phyloP scores from a whole-genome alignment of 129 eudicot species.

The Cynara cardunculus region DNA sequence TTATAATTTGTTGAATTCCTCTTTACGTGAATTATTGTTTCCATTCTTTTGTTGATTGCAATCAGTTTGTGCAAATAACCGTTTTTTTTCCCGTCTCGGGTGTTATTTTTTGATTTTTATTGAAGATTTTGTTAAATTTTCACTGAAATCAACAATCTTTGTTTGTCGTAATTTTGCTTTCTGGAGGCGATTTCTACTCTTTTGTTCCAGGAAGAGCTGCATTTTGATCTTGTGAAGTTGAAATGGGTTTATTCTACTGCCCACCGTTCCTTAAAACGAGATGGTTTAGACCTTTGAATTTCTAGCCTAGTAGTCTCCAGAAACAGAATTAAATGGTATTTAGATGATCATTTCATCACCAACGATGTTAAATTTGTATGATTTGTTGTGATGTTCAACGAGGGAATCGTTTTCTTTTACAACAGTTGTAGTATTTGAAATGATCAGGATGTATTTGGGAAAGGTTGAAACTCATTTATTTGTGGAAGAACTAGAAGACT shows the following conservation, averaged over 20 bases:
- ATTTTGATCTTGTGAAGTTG: constrained; percentile 1
- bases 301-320: neutral
- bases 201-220: neutral
- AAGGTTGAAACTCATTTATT: neutral
- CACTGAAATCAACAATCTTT: neutral
- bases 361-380: neutral
- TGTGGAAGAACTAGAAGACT: neutral
- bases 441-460: neutral
- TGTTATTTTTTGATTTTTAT: neutral
- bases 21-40: neutral
- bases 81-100: neutral
- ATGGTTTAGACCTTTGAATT: too few relatives aligned
- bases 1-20: neutral
- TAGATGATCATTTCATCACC: neutral
- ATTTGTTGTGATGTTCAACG: neutral
- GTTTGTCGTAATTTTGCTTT: neutral
- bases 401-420: neutral
- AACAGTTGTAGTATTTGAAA: neutral
- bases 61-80: neutral
- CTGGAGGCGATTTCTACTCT: neutral
- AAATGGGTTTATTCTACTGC: neutral
- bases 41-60: neutral
- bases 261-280: too few relatives aligned
- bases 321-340: neutral
- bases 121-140: neutral